Base-by-base conservation (phyloP, 2,329 filamentous ascomycete species). In the Penicillium sp. region DNA sequence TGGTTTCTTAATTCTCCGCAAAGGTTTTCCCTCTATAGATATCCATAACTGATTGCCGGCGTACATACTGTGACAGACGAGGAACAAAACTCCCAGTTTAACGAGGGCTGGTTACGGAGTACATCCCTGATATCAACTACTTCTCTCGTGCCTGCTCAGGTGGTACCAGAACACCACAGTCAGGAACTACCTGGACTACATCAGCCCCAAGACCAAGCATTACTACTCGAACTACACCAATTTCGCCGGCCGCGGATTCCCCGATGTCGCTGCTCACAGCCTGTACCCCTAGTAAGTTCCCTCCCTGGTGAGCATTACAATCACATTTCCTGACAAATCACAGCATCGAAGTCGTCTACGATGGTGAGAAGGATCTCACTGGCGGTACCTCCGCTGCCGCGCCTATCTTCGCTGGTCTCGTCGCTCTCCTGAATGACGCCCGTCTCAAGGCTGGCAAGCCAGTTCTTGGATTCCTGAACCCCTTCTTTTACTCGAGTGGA, bases 191-290 rank as follows among this genome's bases (percentile, higher is more conserved):
- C 71, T 84, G 64, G 72, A 26, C 65, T 64, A 81, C 1, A 68
- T 75, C 46, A 56, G 11, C 35, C 11, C n/a, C 61, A 67, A 52
- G 47, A 69, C 67, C 84, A 72, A 71, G 74, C 66, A 64, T 4
- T 65, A 65, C 55, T 67, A 67, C 45, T 45, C 59, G 74, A 79
- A 16, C 78, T 87, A 63, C 82, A 78, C 72, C 78, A 80, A 69
- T 68, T 68, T 74, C n/a, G 66, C 66, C 3, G 83, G 82, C 1
- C 78, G 82, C 26, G 83, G 73, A 0, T 84, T 83, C 67, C 83
- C 83, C 0, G 83, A 85, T 67, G 78, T 90, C 26, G 81, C 86
- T 1, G 83, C 83, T 8, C 82, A 85, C 59, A 88, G 87, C 22
- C 64, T 67, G 45, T 58, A 59, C 9, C 68, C 78, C 21, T 68